phyloP scores from a whole-genome alignment of 148 eudicot species.

The Vaccinium corymbosum region DNA sequence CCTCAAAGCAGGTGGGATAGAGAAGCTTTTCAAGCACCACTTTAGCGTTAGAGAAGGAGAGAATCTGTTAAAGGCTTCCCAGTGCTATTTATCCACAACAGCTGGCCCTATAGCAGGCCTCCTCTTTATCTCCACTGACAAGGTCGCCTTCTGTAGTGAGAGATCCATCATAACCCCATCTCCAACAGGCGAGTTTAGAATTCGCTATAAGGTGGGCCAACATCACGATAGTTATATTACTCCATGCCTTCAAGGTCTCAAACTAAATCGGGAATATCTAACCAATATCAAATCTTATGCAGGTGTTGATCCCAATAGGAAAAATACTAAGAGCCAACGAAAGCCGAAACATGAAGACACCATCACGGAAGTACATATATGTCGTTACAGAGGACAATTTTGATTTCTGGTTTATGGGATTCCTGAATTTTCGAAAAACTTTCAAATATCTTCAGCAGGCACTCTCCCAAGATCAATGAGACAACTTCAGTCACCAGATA shows the following conservation, averaged over 20 bases:
- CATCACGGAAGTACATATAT: constrained; percentile 33
- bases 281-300: background rate
- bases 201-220: constrained; percentile 41
- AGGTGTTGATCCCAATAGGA: constrained; percentile 20
- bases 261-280: background rate
- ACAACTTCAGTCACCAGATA: background rate
- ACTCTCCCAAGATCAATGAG: constrained; percentile 6
- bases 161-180: constrained; percentile 34
- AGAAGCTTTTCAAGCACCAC: constrained; percentile 35
- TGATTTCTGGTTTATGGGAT: constrained; percentile 49
- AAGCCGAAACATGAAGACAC: constrained; percentile 21
- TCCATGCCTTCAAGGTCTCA: background rate
- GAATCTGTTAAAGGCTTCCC: constrained; percentile 41
- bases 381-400: constrained; percentile 29
- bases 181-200: constrained; percentile 26
- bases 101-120: constrained; percentile 51
- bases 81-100: constrained; percentile 48
- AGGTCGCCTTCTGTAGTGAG: constrained; percentile 48
- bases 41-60: constrained; percentile 41
- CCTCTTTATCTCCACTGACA: constrained; percentile 49
- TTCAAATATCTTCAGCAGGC: constrained; percentile 24
- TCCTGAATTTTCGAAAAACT: constrained; percentile 28
- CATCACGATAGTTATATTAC: background rate
- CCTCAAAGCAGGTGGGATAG: constrained; percentile 32
- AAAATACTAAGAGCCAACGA: constrained; percentile 28